Evolutionary conservation across 1,284 basidiomycete genomes (phyloP).

Genomic region (Agroathelia rolfsii): DNA sequence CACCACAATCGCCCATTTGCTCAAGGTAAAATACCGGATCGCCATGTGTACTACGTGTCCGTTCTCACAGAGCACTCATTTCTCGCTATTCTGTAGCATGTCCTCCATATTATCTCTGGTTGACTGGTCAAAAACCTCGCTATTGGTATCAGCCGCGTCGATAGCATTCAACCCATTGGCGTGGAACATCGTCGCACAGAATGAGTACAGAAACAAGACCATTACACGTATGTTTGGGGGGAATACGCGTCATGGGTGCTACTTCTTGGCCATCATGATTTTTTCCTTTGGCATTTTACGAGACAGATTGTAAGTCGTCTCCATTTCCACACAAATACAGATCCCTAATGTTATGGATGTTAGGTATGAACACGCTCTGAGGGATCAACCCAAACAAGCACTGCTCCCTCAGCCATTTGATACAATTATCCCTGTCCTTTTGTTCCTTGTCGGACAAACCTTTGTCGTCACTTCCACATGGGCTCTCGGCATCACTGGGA

Average conservation of each 20-base stretch:
- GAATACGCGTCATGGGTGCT: conserved; percentile 71
- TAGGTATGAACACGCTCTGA: conserved; percentile 69
- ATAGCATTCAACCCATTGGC: conserved; percentile 87
- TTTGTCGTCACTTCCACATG: conserved; percentile 87
- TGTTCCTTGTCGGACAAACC: conserved; percentile 69
- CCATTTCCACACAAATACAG: conserved; percentile 3
- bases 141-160: conserved; percentile 53
- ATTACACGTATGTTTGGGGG: conserved; percentile 77
- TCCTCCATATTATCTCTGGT: conserved; percentile 21
- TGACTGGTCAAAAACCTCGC: conserved; percentile 54
- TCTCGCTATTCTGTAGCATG: too few species aligned
- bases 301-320: conserved; percentile 66
- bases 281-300: conserved; percentile 81
- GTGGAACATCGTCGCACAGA: conserved; percentile 92
- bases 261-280: conserved; percentile 85
- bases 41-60: too few species aligned
- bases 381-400: conserved; percentile 56
- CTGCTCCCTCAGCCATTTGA: conserved; percentile 50
- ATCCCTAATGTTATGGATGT: too few species aligned
- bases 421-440: conserved; percentile 49
- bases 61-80: too few species aligned
- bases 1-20: too few species aligned
- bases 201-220: conserved; percentile 85
- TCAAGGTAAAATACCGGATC: too few species aligned
- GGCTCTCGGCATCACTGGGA: conserved; percentile 88